A percentile compares a stretch with the other conserved stretches of the same genome.
These are phyloP conservation scores for Rachicladosporium sp. DNA, from an alignment of 2,329 filamentous ascomycete genomes.

Conservation along the genomic window DNA sequence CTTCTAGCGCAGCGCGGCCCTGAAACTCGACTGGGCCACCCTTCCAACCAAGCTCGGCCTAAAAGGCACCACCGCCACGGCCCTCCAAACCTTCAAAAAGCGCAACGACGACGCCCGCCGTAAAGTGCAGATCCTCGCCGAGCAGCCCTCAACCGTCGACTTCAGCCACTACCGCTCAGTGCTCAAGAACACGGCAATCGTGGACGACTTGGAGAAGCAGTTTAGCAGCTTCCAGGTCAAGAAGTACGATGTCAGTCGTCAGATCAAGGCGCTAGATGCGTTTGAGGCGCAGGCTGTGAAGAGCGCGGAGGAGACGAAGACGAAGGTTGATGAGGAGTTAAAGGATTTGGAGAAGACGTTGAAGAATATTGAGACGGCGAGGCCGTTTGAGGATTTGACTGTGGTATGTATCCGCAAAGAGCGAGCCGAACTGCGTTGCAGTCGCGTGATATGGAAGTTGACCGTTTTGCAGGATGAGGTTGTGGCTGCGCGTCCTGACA, in stretches of 20 bases:
- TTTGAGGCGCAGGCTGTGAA: conserved; percentile 95
- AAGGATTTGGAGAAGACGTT: conserved; percentile 88
- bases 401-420: conserved; percentile 56
- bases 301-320: conserved; percentile 95
- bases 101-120: conserved; percentile 98
- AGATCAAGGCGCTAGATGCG: conserved; percentile 95
- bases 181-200: conserved; percentile 90
- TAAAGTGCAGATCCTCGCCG: conserved; percentile 72
- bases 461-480: conserved; percentile 65
- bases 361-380: conserved; percentile 90
- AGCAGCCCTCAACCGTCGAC: conserved; percentile 78
- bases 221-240: conserved; percentile 83
- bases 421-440: conserved; percentile 1
- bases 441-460: conserved; percentile 17
- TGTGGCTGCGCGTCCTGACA: conserved; percentile 83
- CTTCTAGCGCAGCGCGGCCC: conserved; percentile 84
- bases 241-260: conserved; percentile 83
- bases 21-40: conserved; percentile 99
- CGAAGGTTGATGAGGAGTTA: conserved; percentile 88
- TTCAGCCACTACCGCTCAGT: conserved; percentile 82
- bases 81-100: conserved; percentile 97
- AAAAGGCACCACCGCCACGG: conserved; percentile 81
- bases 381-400: conserved; percentile 93
- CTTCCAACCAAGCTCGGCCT: conserved; percentile 89
- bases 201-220: conserved; percentile 96